phyloP scores from a whole-genome alignment of 1,284 basidiomycete species.

The Fomitiporia mediterranea region DNA sequence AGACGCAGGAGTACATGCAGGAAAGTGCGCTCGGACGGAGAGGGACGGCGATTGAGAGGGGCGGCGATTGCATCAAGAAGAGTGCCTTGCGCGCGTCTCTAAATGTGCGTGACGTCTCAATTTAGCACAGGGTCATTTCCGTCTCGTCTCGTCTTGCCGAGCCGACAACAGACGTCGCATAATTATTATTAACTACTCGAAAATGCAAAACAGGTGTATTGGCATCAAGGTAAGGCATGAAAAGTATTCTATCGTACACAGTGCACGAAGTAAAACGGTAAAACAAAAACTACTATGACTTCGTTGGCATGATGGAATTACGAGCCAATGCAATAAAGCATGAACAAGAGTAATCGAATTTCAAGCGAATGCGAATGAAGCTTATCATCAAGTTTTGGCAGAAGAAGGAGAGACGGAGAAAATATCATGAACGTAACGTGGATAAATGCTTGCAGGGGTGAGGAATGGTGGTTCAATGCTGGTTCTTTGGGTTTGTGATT shows the following conservation, averaged over 20 bases:
- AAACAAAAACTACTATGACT: conserved; percentile 6
- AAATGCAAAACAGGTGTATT: neutral
- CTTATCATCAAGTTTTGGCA: conserved; percentile 5
- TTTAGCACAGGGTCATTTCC: neutral
- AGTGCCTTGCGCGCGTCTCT: neutral
- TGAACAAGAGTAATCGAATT: neutral
- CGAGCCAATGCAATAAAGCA: neutral
- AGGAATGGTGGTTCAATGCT: conserved; percentile 18
- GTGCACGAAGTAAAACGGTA: conserved; percentile 3
- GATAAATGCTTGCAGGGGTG: conserved; percentile 16
- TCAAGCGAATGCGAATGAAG: conserved; percentile 7
- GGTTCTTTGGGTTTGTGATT: neutral
- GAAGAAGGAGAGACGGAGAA: neutral
- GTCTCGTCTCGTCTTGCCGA: neutral
- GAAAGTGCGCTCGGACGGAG: neutral
- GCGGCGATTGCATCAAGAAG: neutral
- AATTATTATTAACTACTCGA: neutral
- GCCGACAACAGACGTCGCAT: neutral
- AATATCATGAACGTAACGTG: neutral
- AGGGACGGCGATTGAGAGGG: neutral
- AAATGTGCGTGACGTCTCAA: neutral
- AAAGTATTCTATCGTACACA: conserved; percentile 17
- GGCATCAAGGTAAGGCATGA: neutral
- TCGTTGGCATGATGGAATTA: conserved; percentile 3
- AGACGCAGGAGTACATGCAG: neutral